Evolutionary conservation across 495 filamentous ascomycete genomes (phyloP).

Genomic region (Hyaloscypha bicolor): DNA sequence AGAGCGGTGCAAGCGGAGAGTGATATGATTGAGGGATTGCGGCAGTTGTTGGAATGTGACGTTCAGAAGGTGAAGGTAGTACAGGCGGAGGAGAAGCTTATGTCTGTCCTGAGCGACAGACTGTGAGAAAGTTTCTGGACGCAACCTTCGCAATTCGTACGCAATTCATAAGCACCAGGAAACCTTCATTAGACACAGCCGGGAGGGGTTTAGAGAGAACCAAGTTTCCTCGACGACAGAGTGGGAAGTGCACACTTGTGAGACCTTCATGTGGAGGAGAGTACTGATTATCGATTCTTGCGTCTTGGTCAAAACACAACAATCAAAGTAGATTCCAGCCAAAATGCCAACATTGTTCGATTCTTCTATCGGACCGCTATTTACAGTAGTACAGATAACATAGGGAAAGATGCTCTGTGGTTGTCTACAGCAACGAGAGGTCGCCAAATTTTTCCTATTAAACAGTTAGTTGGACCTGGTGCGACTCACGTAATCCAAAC

Average conservation of each 20-base stretch:
- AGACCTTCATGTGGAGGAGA: not conserved
- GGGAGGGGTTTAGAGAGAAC: too few species aligned
- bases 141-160: too few species aligned
- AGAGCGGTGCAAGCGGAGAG: slow-evolving; percentile 36
- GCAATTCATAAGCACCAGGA: too few species aligned
- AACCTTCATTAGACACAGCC: too few species aligned
- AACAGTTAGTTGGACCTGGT: slow-evolving; percentile 15
- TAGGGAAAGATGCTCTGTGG: slow-evolving; percentile 41
- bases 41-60: slow-evolving; percentile 33
- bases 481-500: not conserved
- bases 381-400: slow-evolving; percentile 56
- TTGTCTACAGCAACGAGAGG: slow-evolving; percentile 80
- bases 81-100: not conserved
- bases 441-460: slow-evolving; percentile 96
- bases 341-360: not conserved
- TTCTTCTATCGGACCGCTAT: slow-evolving; percentile 29
- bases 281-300: not conserved
- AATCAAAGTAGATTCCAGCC: not conserved
- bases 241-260: not conserved
- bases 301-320: not conserved
- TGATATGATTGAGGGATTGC: slow-evolving; percentile 47
- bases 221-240: not conserved
- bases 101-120: too few species aligned
- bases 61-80: not conserved
- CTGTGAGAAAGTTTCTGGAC: not conserved